These are phyloP conservation scores for Alternaria triticina DNA, from an alignment of 2,329 filamentous ascomycete genomes.

Conservation along the genomic window DNA sequence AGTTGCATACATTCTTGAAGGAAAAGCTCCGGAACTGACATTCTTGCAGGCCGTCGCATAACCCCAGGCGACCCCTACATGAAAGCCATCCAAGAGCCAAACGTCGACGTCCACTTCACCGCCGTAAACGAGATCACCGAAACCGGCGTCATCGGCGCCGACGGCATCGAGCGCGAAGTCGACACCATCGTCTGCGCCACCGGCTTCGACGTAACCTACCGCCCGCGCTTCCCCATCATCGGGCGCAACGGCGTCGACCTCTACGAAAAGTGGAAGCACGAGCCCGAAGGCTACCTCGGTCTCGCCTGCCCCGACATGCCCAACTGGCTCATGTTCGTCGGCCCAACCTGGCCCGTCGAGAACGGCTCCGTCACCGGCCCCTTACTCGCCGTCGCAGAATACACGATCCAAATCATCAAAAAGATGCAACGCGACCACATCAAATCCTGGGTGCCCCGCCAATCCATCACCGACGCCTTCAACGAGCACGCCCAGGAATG, in stretches of 20 bases:
- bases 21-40: too few species aligned
- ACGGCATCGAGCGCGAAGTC: conserved; percentile 51
- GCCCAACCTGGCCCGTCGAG: conserved; percentile 53
- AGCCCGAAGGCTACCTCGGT: conserved; percentile 51
- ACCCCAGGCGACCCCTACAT: conserved; percentile 61
- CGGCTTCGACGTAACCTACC: conserved; percentile 54
- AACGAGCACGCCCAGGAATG: conserved; percentile 55
- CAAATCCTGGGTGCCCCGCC: conserved; percentile 49
- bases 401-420: conserved; percentile 52
- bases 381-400: conserved; percentile 48
- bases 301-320: conserved; percentile 53
- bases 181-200: conserved; percentile 56
- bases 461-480: conserved; percentile 52
- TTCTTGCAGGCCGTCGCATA: conserved; percentile 53
- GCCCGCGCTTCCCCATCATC: conserved; percentile 52
- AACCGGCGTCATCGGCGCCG: conserved; percentile 53
- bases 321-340: conserved; percentile 52
- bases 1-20: too few species aligned
- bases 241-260: conserved; percentile 51
- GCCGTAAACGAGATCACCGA: conserved; percentile 54
- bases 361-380: conserved; percentile 56
- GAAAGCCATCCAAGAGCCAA: conserved; percentile 57
- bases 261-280: conserved; percentile 49
- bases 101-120: conserved; percentile 60
- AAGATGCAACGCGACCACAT: conserved; percentile 57